A percentile compares a stretch with the other conserved stretches of the same genome.
phyloP scores from a whole-genome alignment of 108 stramenopile genomes.

The Nannochloropsis salina region DNA sequence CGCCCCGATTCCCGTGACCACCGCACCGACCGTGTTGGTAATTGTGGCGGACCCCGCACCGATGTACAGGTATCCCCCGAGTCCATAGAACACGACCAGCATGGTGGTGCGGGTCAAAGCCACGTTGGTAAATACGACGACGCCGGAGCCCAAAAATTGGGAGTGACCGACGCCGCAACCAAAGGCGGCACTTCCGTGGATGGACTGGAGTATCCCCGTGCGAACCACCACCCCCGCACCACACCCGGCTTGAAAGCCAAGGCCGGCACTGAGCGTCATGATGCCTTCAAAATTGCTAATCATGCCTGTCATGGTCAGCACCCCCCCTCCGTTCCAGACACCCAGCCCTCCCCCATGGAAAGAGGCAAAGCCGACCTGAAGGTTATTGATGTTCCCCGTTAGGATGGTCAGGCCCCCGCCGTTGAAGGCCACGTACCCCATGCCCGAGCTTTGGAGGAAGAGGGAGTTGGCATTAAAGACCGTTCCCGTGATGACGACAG shows the following conservation, averaged over 20 bases:
- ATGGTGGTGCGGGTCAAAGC: not conserved
- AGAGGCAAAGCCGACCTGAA: not conserved
- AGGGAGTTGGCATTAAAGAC: not conserved
- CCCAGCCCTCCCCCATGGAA: not conserved
- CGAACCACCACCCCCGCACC: not conserved
- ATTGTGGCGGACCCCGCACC: not conserved
- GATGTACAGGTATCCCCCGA: not conserved
- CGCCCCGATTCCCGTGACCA: not conserved
- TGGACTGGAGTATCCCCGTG: not conserved
- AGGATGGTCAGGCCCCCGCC: not conserved
- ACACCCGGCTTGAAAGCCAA: not conserved
- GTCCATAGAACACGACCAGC: not conserved
- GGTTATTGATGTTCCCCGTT: slow-evolving; percentile 1
- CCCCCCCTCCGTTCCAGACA: slow-evolving; percentile 6
- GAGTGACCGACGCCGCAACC: not conserved
- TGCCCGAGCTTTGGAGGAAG: not conserved
- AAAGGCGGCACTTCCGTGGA: not conserved
- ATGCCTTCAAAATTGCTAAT: not conserved
- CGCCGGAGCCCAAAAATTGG: not conserved
- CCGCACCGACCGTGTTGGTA: not conserved
- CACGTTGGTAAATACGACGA: not conserved
- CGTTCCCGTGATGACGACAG: not conserved
- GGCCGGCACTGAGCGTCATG: not conserved
- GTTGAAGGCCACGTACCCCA: not conserved
- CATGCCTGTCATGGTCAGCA: not conserved